Base-by-base conservation (phyloP, 768 basidiomycete genomes). In the Pleurotus citrinopileatus region DNA sequence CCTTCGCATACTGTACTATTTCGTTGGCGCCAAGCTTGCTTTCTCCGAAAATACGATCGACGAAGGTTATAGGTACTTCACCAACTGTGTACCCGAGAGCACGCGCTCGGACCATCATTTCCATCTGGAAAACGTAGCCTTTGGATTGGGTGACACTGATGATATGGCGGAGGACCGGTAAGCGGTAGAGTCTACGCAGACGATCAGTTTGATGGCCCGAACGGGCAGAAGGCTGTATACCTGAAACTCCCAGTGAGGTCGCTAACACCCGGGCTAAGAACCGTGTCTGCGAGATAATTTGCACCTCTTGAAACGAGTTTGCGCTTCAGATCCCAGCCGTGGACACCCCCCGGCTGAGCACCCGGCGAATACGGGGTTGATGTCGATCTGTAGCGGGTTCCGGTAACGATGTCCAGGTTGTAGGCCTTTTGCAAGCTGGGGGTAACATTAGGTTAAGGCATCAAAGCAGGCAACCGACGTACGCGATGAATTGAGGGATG, bases 61-160 rank as follows among this genome's bases (percentile, higher is more conserved):
- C 94, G 62, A 96, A 96, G 2, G 93, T 96, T 58, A 96, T 96
- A 1, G 94, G 94, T 22, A 96, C 81, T 67, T 96, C 94, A 3
- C 92, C 94, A 0, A 96, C 84, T 3, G 79, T 83, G 70, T 93
- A 95, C 4, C 91, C 92, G 53, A 91, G 71, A 1, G 89, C 83
- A 19, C 86, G 80, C 3, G 94, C 94, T 1, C 94, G 82, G 17
- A 93, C 94, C 81, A 95, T 95, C 87, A 95, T 96, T 67, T 96
- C 94, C 94, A 96, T 96, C 76, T 96, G 94, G 75, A 96, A 95
- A 26, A 96, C 94, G 61, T 95, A 96, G 7, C 94, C 94, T 59
- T 90, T 89, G 2, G 92, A 93, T 57, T 86, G 80, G 1, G 89
- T 93, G 59, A 86, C 79, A 3, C 86, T 82, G 61, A 96, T 95